phyloP scores from a whole-genome alignment of 2,329 filamentous ascomycete genomes.

The Cercospora sp. region DNA sequence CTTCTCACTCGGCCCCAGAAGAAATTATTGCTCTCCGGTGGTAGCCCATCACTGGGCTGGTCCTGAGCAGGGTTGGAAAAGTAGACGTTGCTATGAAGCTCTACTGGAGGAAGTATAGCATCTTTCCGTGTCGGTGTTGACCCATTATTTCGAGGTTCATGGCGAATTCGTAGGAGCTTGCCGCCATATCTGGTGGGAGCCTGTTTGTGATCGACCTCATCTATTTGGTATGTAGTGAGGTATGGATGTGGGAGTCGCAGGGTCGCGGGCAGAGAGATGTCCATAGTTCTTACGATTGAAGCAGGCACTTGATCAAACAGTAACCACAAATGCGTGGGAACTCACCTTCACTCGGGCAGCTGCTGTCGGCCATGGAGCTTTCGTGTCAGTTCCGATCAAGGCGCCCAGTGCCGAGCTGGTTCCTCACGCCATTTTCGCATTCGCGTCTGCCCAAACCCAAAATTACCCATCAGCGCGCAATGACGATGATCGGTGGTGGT shows the following conservation, averaged over 20 bases:
- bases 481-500: not conserved
- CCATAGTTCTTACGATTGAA: conserved; percentile 7
- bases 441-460: not conserved
- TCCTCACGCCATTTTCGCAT: not conserved
- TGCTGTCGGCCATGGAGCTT: not conserved
- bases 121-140: conserved; percentile 16
- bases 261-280: conserved; percentile 10
- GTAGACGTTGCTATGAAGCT: conserved; percentile 43
- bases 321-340: not conserved
- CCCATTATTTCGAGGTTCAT: conserved; percentile 14
- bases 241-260: conserved; percentile 47
- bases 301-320: not conserved
- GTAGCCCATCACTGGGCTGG: conserved; percentile 28
- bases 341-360: not conserved
- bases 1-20: conserved; percentile 49
- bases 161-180: conserved; percentile 16
- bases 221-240: conserved; percentile 47
- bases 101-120: conserved; percentile 27
- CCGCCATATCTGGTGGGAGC: conserved; percentile 32
- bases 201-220: conserved; percentile 26
- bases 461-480: not conserved
- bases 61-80: conserved; percentile 32
- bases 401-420: not conserved
- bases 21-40: conserved; percentile 36
- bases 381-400: not conserved